Percentiles rank a stretch among this genome's conserved stretches.
These are phyloP conservation scores for Psilocybe cyanescens DNA, from an alignment of 768 basidiomycete species.

Conservation along the genomic window DNA sequence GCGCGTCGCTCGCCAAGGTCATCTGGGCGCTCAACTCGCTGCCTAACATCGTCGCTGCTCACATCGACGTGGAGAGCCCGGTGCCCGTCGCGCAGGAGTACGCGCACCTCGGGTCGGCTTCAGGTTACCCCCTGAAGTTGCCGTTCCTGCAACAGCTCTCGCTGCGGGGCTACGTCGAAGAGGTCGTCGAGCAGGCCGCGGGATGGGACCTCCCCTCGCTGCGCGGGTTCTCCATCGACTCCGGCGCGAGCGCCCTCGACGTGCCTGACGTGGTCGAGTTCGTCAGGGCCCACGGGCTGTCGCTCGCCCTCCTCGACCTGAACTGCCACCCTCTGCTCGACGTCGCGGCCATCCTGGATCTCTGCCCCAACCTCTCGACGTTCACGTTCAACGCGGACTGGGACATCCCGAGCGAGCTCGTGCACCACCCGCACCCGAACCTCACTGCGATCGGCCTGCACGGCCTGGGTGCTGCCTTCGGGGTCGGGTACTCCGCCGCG, in stretches of 20 bases:
- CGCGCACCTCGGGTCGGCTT: constrained; percentile 63
- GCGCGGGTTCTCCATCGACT: constrained; percentile 59
- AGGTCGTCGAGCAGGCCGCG: constrained; percentile 70
- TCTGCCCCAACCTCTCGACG: constrained; percentile 63
- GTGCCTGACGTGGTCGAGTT: constrained; percentile 65
- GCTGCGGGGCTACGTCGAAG: constrained; percentile 59
- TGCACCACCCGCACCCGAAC: constrained; percentile 55
- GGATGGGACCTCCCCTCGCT: constrained; percentile 68
- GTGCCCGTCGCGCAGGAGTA: constrained; percentile 37
- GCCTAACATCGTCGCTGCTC: constrained; percentile 55
- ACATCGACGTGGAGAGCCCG: constrained; percentile 49
- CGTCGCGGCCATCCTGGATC: constrained; percentile 59
- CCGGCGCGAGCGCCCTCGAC: constrained; percentile 45
- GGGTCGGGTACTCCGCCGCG: constrained; percentile 54
- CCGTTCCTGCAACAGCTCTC: constrained; percentile 65
- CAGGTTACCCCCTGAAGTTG: constrained; percentile 53
- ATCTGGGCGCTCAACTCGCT: constrained; percentile 75
- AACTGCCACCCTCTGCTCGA: constrained; percentile 61
- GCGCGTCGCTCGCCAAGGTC: constrained; percentile 59
- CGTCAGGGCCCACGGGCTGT: constrained; percentile 57
- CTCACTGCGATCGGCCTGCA: constrained; percentile 71
- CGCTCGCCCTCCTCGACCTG: constrained; percentile 68
- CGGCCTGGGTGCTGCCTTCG: constrained; percentile 71
- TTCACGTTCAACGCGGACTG: constrained; percentile 82
- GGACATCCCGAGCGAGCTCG: constrained; percentile 45